phyloP scores from a whole-genome alignment of 2,329 filamentous ascomycete species.

The Claviceps spartinae region DNA sequence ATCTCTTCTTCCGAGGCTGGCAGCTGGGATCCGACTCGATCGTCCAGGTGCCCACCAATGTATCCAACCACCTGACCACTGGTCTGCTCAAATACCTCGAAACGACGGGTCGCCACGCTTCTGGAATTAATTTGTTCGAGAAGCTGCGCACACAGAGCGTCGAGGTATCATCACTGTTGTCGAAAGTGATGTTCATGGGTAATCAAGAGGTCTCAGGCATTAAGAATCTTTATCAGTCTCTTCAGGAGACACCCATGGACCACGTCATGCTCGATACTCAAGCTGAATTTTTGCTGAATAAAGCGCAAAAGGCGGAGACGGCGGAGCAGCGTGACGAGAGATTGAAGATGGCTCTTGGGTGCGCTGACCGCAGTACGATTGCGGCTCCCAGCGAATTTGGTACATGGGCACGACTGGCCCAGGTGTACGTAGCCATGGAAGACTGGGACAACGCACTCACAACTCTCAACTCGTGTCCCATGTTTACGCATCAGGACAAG shows the following conservation, averaged over 20 bases:
- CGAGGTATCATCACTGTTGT: slow-evolving; percentile 84
- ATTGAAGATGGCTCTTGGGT: slow-evolving; percentile 75
- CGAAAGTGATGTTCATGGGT: slow-evolving; percentile 83
- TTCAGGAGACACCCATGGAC: slow-evolving; percentile 92
- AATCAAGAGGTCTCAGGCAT: slow-evolving; percentile 97
- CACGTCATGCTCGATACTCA: slow-evolving; percentile 93
- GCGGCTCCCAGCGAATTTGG: slow-evolving; percentile 94
- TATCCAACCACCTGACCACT: slow-evolving; percentile 90
- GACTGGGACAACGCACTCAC: slow-evolving; percentile 94
- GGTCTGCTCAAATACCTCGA: slow-evolving; percentile 89
- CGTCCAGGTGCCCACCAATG: slow-evolving; percentile 92
- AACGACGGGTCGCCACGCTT: slow-evolving; percentile 86
- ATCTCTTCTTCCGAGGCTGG: slow-evolving; percentile 93
- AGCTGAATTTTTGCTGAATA: slow-evolving; percentile 79
- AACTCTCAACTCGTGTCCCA: slow-evolving; percentile 94
- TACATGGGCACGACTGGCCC: slow-evolving; percentile 86
- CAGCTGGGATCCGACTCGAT: slow-evolving; percentile 93
- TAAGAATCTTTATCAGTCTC: slow-evolving; percentile 69
- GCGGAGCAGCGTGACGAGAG: slow-evolving; percentile 49
- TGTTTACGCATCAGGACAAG: slow-evolving; percentile 99
- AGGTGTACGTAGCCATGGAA: slow-evolving; percentile 87
- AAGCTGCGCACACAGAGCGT: slow-evolving; percentile 83
- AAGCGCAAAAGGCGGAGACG: slow-evolving; percentile 47
- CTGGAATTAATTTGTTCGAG: slow-evolving; percentile 94
- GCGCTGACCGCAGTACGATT: slow-evolving; percentile 86